Evolutionary conservation across 106 monocot species (phyloP).

Genomic region (Dactylorhiza incarnata): DNA sequence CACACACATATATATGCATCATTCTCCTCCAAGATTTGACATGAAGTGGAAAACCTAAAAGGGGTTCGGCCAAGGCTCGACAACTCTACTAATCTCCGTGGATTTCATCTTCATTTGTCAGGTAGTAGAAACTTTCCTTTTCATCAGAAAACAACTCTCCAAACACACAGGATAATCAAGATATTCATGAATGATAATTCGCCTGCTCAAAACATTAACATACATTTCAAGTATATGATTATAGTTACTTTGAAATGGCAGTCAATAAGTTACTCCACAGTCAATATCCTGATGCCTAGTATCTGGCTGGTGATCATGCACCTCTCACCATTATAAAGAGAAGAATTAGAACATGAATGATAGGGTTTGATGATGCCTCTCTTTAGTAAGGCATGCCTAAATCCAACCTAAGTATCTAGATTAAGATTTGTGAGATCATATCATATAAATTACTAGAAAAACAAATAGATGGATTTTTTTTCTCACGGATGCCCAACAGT

Average conservation of each 20-base stretch:
- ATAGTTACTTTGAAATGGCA: constrained; percentile 1
- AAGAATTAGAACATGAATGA: background rate
- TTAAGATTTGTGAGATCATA: background rate
- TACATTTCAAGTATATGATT: background rate
- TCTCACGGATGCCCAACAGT: background rate
- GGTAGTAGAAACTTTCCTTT: background rate
- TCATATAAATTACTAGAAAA: background rate
- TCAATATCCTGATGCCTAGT: background rate
- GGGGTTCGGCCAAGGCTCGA: no score
- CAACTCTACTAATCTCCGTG: no score
- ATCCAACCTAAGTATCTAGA: background rate
- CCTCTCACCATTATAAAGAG: background rate
- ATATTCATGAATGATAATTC: background rate
- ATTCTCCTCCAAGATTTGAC: no score
- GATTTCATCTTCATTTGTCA: no score
- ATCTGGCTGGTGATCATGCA: background rate
- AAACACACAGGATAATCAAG: background rate
- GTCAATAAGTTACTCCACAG: background rate
- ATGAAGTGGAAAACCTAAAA: no score
- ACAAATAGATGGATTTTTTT: background rate
- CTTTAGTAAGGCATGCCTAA: background rate
- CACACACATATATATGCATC: no score
- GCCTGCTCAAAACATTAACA: background rate
- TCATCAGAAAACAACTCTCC: background rate
- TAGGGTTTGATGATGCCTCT: background rate